These are phyloP conservation scores for Leptomonas seymouri DNA, from an alignment of 208 protist species.

Conservation along the genomic window DNA sequence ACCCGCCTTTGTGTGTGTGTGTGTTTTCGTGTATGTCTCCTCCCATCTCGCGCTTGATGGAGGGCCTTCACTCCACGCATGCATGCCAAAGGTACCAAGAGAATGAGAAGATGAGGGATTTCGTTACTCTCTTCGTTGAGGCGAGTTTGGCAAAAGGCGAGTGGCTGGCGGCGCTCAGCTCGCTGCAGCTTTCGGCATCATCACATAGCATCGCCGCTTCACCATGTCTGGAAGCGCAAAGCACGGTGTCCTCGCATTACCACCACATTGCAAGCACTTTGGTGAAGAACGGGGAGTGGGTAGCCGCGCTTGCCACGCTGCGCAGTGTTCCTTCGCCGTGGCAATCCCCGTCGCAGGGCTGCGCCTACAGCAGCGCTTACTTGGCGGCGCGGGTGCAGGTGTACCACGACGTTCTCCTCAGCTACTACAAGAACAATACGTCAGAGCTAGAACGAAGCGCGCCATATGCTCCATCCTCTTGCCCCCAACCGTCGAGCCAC, in stretches of 20 bases:
- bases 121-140: conserved; percentile 31
- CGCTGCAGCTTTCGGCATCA: conserved; percentile 7
- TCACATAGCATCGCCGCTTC: background rate
- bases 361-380: conserved; percentile 16
- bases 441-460: background rate
- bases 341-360: background rate
- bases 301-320: conserved; percentile 15
- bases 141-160: conserved; percentile 33
- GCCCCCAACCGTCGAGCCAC: background rate
- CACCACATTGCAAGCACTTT: conserved; percentile 12
- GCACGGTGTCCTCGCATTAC: background rate
- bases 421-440: conserved; percentile 4
- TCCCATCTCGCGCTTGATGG: background rate
- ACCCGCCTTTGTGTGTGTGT: background rate
- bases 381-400: conserved; percentile 17
- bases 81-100: too few species aligned
- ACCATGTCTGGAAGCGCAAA: background rate
- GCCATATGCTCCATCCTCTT: background rate
- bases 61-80: background rate
- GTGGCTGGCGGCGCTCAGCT: conserved; percentile 29
- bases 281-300: conserved; percentile 9
- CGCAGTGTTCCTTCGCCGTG: conserved; percentile 11
- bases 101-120: conserved; percentile 2
- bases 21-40: background rate
- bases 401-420: conserved; percentile 21